These are phyloP conservation scores for Porphyrellus cyaneotinctus DNA, from an alignment of 768 basidiomycete species.

Conservation along the genomic window DNA sequence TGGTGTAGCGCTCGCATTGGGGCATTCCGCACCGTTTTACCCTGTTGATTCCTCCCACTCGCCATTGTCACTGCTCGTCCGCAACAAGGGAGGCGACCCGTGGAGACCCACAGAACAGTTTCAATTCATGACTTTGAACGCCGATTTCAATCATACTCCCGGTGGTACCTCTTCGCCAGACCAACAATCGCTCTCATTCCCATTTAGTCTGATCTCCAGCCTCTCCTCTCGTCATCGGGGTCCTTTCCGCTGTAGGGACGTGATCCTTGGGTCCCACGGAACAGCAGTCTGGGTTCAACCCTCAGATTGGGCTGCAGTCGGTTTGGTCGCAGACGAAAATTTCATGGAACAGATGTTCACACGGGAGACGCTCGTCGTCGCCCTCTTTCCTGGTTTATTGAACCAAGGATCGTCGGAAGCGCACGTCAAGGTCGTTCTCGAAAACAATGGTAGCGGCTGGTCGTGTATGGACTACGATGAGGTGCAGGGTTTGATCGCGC, in stretches of 20 bases:
- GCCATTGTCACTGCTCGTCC: slow-evolving; percentile 49
- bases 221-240: slow-evolving; percentile 41
- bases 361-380: slow-evolving; percentile 43
- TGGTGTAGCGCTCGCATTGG: slow-evolving; percentile 42
- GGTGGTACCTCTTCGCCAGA: slow-evolving; percentile 13
- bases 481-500: slow-evolving; percentile 46
- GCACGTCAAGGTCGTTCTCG: slow-evolving; percentile 30
- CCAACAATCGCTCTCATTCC: slow-evolving; percentile 38
- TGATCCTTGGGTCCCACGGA: slow-evolving; percentile 51
- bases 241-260: slow-evolving; percentile 48
- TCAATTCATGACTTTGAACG: slow-evolving; percentile 47
- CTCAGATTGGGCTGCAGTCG: slow-evolving; percentile 39
- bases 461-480: slow-evolving; percentile 62
- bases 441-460: slow-evolving; percentile 39
- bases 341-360: slow-evolving; percentile 13
- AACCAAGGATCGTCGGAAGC: slow-evolving; percentile 17
- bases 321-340: slow-evolving; percentile 31
- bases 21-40: background rate
- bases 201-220: slow-evolving; percentile 40
- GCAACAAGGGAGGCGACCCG: slow-evolving; percentile 56
- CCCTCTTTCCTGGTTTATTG: slow-evolving; percentile 46
- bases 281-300: slow-evolving; percentile 66
- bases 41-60: background rate
- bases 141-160: slow-evolving; percentile 22
- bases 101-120: slow-evolving; percentile 50